Base-by-base conservation (phyloP, 306 rosid genomes). In the Inga oerstediana region DNA sequence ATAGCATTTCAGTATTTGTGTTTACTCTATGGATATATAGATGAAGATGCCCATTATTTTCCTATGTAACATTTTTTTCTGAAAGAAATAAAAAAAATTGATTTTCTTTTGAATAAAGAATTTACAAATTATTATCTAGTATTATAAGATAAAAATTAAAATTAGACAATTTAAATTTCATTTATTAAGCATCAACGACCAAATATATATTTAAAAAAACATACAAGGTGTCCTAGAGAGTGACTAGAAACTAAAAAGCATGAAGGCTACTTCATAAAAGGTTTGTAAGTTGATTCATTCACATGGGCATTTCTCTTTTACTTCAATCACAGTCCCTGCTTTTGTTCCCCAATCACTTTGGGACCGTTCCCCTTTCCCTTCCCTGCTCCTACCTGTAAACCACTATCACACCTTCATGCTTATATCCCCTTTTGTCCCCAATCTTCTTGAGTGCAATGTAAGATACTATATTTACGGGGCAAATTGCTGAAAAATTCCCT, bases 301-400 rank as follows among this genome's bases (percentile, higher is more conserved):
- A 34, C 75, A 78, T 65, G 83, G 72, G 22, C 64, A 7, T 35
- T 12, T 37, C 77, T 79, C 34, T 65, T 68, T 79, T 68, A 34
- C 56, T 74, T 61, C 19, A 70, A 79, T 70, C n/a, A 74, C 49
- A 61, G 43, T 75, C 65, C 84, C 44, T 13, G 66, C 76, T 79
- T 83, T 48, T 74, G 82, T 86, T 79, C 79, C 89, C 82, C 76
- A 82, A 79, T 82, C 58, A 75, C 49, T 49, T 79, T 39, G 51
- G 56, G 44, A 48, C 20, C 79, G 45, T 51, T 72, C 68, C 78
- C 19, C 68, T 62, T 24, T 62, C 17, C 37, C 68, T 27, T 62
- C 37, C 68, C 34, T 37, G 51, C 37, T 35, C 82, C 67, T 86
- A 64, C 70, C 70, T 83, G 84, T 72, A 83, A 79, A 48, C 75